Percentiles rank a stretch among this genome's conserved stretches.
phyloP scores from a whole-genome alignment of 208 protist genomes.

The Acanthamoeba healyi region DNA sequence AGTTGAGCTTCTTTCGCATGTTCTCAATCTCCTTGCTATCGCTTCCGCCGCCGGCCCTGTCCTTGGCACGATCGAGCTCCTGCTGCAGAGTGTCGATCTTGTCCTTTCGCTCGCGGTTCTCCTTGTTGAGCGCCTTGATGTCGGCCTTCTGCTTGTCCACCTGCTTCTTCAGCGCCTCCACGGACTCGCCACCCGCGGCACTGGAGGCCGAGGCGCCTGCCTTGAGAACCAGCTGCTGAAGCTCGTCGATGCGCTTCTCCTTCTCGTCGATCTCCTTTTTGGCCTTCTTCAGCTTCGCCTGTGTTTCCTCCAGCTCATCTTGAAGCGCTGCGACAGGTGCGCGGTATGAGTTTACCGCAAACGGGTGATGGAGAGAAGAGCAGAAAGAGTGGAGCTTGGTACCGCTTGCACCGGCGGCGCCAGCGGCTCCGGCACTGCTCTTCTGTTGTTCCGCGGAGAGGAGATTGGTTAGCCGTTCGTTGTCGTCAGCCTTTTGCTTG shows the following conservation, averaged over 20 bases:
- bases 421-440: not conserved
- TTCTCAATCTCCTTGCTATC: not conserved
- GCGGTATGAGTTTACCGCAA: not conserved
- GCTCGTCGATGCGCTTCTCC: conserved; percentile 3
- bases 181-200: not conserved
- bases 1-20: not conserved
- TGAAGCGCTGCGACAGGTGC: not conserved
- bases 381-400: not conserved
- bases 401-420: not conserved
- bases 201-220: not conserved
- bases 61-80: not conserved
- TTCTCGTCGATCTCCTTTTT: conserved; percentile 22
- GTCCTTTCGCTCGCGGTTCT: conserved; percentile 9
- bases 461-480: not conserved
- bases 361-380: not conserved
- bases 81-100: not conserved
- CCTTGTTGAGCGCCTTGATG: not conserved
- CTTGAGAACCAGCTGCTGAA: not conserved
- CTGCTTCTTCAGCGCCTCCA: conserved; percentile 29
- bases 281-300: not conserved
- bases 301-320: not conserved
- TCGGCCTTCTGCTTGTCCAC: conserved; percentile 28
- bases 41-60: not conserved
- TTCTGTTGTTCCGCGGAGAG: not conserved
- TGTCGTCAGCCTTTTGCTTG: not conserved